These are phyloP conservation scores for Pseudoperonospora humuli DNA, from an alignment of 352 stramenopile genomes.

Conservation along the genomic window DNA sequence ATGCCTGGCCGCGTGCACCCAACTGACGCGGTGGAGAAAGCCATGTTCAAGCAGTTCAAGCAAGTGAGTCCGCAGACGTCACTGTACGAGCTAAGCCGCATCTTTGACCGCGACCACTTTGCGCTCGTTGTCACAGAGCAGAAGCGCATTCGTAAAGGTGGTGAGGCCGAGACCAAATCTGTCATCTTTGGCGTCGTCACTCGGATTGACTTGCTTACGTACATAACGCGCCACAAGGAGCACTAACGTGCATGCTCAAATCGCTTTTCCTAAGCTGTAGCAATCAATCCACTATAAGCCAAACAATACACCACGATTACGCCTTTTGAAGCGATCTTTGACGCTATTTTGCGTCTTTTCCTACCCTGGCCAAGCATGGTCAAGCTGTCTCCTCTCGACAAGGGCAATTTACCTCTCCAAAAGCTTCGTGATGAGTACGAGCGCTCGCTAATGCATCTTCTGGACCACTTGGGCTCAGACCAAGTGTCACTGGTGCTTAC, in stretches of 20 bases:
- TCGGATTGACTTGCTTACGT: constrained; percentile 94
- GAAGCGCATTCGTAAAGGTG: constrained; percentile 81
- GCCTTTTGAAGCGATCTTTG: not conserved
- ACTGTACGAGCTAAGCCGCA: constrained; percentile 88
- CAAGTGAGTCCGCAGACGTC: constrained; percentile 88
- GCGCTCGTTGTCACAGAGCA: constrained; percentile 92
- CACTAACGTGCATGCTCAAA: constrained; percentile 15
- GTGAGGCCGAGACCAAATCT: constrained; percentile 62
- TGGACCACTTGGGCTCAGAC: constrained; percentile 26
- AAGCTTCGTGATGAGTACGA: constrained; percentile 41
- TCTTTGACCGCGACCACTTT: constrained; percentile 95
- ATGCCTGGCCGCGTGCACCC: constrained; percentile 83
- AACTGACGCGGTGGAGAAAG: constrained; percentile 83
- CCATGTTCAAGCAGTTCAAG: constrained; percentile 96
- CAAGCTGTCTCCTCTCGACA: too few species aligned
- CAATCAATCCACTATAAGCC: too few species aligned
- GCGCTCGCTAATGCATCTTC: constrained; percentile 28
- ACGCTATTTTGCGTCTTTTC: constrained; percentile 19
- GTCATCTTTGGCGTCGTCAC: constrained; percentile 94
- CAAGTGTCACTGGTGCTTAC: constrained; percentile 48
- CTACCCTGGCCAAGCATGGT: constrained; percentile 6
- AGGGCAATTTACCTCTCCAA: constrained; percentile 22
- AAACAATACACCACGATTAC: too few species aligned
- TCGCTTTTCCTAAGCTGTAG: not conserved
- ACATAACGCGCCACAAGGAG: constrained; percentile 75